Evolutionary conservation across 306 rosid genomes (phyloP).

Genomic region (Rosa persica): DNA sequence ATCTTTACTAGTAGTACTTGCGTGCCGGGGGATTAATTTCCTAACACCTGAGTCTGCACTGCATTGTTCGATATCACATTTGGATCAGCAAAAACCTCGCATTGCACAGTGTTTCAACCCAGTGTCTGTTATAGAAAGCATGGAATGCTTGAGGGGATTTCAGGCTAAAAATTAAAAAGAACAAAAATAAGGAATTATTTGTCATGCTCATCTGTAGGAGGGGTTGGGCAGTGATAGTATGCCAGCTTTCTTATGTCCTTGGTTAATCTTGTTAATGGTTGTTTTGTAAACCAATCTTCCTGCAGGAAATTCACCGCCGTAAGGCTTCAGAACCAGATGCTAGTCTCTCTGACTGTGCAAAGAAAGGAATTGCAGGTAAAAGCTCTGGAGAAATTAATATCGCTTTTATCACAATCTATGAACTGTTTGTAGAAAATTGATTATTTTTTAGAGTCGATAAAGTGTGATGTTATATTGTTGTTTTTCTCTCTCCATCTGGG

Average conservation of each 20-base stretch:
- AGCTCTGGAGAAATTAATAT: slow-evolving; percentile 18
- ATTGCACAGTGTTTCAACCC: slow-evolving; percentile 14
- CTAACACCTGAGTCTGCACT: not conserved
- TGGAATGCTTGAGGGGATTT: not conserved
- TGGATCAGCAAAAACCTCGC: not conserved
- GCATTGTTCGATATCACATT: not conserved
- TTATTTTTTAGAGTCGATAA: not conserved
- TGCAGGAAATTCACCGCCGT: slow-evolving; percentile 60
- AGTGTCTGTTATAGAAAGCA: slow-evolving; percentile 5
- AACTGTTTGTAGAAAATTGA: not conserved
- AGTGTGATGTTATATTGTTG: slow-evolving; percentile 12
- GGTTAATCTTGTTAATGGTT: slow-evolving; percentile 26
- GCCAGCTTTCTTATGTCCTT: not conserved
- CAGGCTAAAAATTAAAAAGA: not conserved
- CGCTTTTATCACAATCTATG: not conserved
- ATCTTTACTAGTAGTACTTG: too few species aligned
- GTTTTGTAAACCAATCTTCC: slow-evolving; percentile 22
- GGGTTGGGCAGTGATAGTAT: not conserved
- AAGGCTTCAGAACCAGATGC: slow-evolving; percentile 48
- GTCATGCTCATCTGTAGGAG: not conserved
- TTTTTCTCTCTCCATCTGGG: slow-evolving; percentile 20
- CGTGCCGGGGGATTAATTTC: too few species aligned
- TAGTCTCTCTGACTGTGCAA: slow-evolving; percentile 90
- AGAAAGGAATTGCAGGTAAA: slow-evolving; percentile 86
- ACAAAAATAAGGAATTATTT: not conserved